Evolutionary conservation across 1,139 yeast species (phyloP), one percentile per base, ranked within the genome.

Genomic region (Saccharomycopsis phalli): DNA sequence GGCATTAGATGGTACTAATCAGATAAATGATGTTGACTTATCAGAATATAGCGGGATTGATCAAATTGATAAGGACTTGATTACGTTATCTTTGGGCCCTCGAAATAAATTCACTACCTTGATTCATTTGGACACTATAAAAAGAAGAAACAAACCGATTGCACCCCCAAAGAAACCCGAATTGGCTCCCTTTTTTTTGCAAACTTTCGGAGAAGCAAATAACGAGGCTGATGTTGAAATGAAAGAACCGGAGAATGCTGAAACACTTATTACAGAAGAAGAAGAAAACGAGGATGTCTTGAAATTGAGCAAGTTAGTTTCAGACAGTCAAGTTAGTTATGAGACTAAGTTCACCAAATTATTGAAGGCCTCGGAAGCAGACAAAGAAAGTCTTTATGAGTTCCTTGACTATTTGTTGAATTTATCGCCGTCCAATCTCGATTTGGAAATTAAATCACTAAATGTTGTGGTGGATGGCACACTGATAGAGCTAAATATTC

Each of bases 81-180:
- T 83, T 18, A 86, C 98, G 0, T 69, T 93, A 41, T 81, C 94
- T 2, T 53, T 73, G 31, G 81, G 82, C 3, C 84, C 97, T 16
- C 73, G 91, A 53, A 71, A 74, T 42, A 87, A 84, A 57, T 81
- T 82, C 65, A 76, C 71, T 48, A 86, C 94, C 2, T 63, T 93
- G 40, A 62, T 84, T 35, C 81, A 91, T 55, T 63, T 93, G 52
- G 97, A 93, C 51, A 74, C 78, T 4, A 88, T 93, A 51, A 84
- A 76, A 53, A 76, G 74, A 56, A 74, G 97, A 53, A 87, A 87
- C 55, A 91, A 84, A 59, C 96, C 98, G 7, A 78, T 67, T 46
- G 96, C 86, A 54, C 81, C 93, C 0, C 84, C 93, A 20, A 83
- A 83, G 65, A 86, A 80, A 50, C 88, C 96, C 2, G 82, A 81